phyloP scores from a whole-genome alignment of 202 grass and related monocot genomes.

The Dendrocalamus latiflorus region DNA sequence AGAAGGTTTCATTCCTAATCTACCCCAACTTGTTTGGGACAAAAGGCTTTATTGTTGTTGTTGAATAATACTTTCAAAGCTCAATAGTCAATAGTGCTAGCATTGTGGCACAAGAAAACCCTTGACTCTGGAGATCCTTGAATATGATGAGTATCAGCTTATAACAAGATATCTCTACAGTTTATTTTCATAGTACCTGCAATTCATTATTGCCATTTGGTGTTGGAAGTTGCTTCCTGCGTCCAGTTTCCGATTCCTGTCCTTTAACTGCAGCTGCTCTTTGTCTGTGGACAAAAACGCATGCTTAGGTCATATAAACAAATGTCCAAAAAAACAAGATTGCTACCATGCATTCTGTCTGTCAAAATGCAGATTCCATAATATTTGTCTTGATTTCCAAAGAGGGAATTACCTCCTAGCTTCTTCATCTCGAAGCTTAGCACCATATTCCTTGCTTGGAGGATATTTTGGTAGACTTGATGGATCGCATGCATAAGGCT shows the following conservation, averaged over 20 bases:
- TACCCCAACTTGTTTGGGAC: too few relatives aligned
- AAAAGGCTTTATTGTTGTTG: too few relatives aligned
- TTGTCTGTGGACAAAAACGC: slow-evolving; percentile 60
- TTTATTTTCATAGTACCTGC: slow-evolving; percentile 48
- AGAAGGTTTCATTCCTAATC: too few relatives aligned
- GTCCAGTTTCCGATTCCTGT: slow-evolving; percentile 60
- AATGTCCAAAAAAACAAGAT: neutral
- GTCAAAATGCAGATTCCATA: neutral
- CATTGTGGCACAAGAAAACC: neutral
- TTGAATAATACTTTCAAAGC: slow-evolving; percentile 16
- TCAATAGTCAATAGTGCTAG: neutral
- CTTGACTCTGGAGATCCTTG: neutral
- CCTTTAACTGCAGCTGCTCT: slow-evolving; percentile 70
- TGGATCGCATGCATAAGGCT: slow-evolving; percentile 85
- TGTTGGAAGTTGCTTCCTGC: slow-evolving; percentile 67
- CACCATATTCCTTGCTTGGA: slow-evolving; percentile 97
- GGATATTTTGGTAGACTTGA: slow-evolving; percentile 96
- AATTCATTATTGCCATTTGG: slow-evolving; percentile 61
- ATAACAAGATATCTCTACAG: slow-evolving; percentile 8
- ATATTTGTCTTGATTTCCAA: neutral
- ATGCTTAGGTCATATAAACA: slow-evolving; percentile 18
- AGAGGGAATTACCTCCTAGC: slow-evolving; percentile 66
- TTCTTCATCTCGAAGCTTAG: slow-evolving; percentile 96
- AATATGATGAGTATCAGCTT: neutral
- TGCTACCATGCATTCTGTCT: neutral